Percentiles rank a stretch among this genome's conserved stretches.
phyloP scores from a whole-genome alignment of 116 monocot species.

The Zostera marina region DNA sequence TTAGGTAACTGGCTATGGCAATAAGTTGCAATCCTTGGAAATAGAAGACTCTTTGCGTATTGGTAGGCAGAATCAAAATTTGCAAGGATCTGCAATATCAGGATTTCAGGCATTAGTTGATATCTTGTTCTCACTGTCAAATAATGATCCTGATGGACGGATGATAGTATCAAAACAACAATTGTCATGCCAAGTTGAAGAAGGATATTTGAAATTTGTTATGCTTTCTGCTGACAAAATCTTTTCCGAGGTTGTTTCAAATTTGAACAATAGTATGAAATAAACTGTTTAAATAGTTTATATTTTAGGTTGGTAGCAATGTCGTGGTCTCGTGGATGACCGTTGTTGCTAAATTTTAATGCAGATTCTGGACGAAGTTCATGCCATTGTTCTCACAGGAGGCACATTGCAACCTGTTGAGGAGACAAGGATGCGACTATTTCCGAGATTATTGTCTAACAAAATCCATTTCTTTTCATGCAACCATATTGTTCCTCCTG shows the following conservation, averaged over 20 bases:
- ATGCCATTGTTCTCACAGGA: slow-evolving; percentile 73
- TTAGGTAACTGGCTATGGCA: slow-evolving; percentile 82
- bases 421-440: slow-evolving; percentile 72
- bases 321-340: neutral
- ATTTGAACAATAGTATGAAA: neutral
- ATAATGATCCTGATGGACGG: slow-evolving; percentile 71
- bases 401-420: slow-evolving; percentile 96
- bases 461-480: slow-evolving; percentile 75
- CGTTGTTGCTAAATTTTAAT: slow-evolving; percentile 2
- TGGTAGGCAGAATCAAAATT: slow-evolving; percentile 11
- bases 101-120: slow-evolving; percentile 67
- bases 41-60: slow-evolving; percentile 2
- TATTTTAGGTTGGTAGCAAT: neutral
- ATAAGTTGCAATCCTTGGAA: slow-evolving; percentile 19
- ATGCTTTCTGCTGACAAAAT: slow-evolving; percentile 91
- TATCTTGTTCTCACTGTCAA: slow-evolving; percentile 59
- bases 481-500: slow-evolving; percentile 89
- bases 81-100: slow-evolving; percentile 49
- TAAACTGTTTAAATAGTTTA: neutral
- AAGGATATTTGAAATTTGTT: slow-evolving; percentile 68
- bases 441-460: slow-evolving; percentile 39
- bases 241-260: slow-evolving; percentile 60
- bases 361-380: slow-evolving; percentile 52
- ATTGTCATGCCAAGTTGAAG: slow-evolving; percentile 17
- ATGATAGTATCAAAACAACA: slow-evolving; percentile 56